Evolutionary conservation across 192 early-diverging fungal species (phyloP), one percentile per base, ranked within the genome.

Genomic region (Kappamyces sp.): DNA sequence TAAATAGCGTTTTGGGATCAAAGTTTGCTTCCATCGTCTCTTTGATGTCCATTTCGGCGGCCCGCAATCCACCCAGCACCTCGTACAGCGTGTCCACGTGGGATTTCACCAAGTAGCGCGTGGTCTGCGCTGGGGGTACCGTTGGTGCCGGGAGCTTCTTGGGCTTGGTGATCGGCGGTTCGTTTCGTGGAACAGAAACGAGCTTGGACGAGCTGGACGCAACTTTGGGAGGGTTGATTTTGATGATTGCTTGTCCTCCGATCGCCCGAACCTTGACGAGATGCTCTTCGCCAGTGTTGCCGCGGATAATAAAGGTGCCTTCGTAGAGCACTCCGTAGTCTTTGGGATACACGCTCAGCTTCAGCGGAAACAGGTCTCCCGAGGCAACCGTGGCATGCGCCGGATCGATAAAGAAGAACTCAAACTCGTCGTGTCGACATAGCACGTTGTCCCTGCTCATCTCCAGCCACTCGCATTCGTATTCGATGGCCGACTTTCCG

Each of bases 181-280:
- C 57, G 3, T 10, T 59, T 59, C 49, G 34, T 5, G 61, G 51
- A 6, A 44, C 41, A 4, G 59, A 39, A 9, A 60, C 42, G 40
- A 31, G 49, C 8, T 40, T 62, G 23, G 60, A 51, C 9, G 40
- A 60, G 50, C 36, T 55, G 0, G 60, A 46, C 0, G 61, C 43
- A 13, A 62, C 13, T 9, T 34, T 61, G n/a, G 57, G 60, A 2
- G 64, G 41, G n/a, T 48, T 53, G 35, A 85, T 71, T 48, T 79
- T 76, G 54, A 84, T 76, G 48, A 84, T 85, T 5, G 83, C 83
- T 49, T 77, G 67, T 3, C 83, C 83, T 32, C 83, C 83, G 5
- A 68, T 74, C 2, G 71, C 74, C 4, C 47, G 58, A 4, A 76
- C 47, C 2, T 51, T 49, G 7, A 78, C 80, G 32, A 60, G 51